Percentiles rank a stretch among this genome's conserved stretches.
Evolutionary conservation across 345 rosid species (phyloP).

Genomic region (Anacardium occidentale): DNA sequence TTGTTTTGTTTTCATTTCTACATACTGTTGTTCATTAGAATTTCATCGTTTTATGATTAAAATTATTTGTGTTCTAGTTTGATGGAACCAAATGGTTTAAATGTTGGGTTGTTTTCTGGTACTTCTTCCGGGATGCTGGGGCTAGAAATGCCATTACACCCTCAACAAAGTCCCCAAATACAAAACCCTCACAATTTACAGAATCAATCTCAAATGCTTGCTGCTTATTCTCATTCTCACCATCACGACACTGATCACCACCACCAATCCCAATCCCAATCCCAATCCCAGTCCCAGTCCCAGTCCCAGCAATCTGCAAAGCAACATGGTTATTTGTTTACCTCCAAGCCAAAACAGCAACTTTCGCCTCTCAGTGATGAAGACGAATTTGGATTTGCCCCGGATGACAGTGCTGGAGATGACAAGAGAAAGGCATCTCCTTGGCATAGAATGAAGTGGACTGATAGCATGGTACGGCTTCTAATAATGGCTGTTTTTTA

Average conservation of each 20-base stretch:
- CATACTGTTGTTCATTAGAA: not conserved
- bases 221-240: constrained; percentile 28
- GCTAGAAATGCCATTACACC: constrained; percentile 68
- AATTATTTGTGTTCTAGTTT: constrained; percentile 12
- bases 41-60: not conserved
- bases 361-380: constrained; percentile 64
- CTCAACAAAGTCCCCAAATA: constrained; percentile 38
- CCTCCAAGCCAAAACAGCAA: constrained; percentile 49
- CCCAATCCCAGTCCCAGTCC: constrained; percentile 39
- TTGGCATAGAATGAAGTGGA: constrained; percentile 96
- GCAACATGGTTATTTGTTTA: constrained; percentile 34
- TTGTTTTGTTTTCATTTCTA: not conserved
- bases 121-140: constrained; percentile 71
- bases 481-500: constrained; percentile 88
- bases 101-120: constrained; percentile 64
- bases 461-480: constrained; percentile 89
- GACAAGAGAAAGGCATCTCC: constrained; percentile 65
- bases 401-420: constrained; percentile 43
- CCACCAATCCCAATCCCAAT: constrained; percentile 5
- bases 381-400: constrained; percentile 62
- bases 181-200: constrained; percentile 45
- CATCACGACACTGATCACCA: constrained; percentile 41
- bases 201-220: constrained; percentile 58
- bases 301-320: constrained; percentile 48
- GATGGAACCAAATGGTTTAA: constrained; percentile 68